Conservation (phyloP, 2,329 filamentous ascomycete genomes). For the Exserohilum rostratum region DNA sequence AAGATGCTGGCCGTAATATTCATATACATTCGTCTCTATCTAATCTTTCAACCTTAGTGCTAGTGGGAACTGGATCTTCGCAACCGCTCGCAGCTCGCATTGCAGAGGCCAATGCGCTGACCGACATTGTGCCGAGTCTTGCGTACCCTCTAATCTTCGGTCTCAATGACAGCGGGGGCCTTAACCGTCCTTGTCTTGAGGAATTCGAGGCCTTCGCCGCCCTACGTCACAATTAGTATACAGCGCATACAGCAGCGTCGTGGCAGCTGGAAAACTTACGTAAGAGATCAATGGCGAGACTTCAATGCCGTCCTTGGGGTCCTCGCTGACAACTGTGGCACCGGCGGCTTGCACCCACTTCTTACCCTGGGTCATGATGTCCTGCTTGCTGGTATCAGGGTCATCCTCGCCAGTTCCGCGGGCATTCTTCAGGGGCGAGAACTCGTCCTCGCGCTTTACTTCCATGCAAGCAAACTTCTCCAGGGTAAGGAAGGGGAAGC, state of each 20-base stretch:
- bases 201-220: constrained; percentile 68
- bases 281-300: constrained; percentile 95
- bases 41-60: neutral
- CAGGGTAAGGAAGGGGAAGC: constrained; percentile 87
- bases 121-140: neutral
- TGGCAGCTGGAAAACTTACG: constrained; percentile 64
- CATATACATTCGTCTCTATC: constrained; percentile 19
- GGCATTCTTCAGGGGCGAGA: constrained; percentile 94
- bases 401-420: constrained; percentile 85
- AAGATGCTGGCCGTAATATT: neutral
- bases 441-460: constrained; percentile 95
- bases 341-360: constrained; percentile 84
- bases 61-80: neutral
- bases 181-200: constrained; percentile 65
- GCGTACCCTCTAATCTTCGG: constrained; percentile 52
- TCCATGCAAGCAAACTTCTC: constrained; percentile 94
- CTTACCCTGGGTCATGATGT: constrained; percentile 88
- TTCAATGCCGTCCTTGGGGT: constrained; percentile 70
- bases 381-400: constrained; percentile 86
- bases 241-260: neutral
- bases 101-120: neutral
- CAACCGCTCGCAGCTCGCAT: neutral
- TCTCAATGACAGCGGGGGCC: constrained; percentile 69
- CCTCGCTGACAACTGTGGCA: constrained; percentile 71
- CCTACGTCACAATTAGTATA: constrained; percentile 47